Percentiles rank a stretch among this genome's conserved stretches.
Conservation (phyloP, 345 rosid species). For the Erodium maritimum region DNA sequence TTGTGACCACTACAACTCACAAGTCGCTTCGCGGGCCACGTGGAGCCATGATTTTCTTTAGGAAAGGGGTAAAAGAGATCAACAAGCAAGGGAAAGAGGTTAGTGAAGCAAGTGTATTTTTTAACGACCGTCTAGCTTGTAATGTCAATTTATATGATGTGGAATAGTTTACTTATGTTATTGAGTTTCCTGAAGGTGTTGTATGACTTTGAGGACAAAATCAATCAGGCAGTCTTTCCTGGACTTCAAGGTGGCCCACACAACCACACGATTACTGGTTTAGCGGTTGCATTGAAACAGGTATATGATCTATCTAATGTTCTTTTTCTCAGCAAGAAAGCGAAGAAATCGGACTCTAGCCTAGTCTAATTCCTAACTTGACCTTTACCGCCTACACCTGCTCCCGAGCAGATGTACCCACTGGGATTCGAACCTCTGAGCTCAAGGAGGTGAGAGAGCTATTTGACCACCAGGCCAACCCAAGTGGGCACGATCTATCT, state of each 20-base stretch:
- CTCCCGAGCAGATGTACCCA: too few species aligned
- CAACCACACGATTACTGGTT: slow-evolving; percentile 93
- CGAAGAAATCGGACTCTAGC: too few species aligned
- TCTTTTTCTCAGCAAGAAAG: too few species aligned
- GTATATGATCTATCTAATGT: slow-evolving; percentile 12
- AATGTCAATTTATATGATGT: slow-evolving; percentile 1
- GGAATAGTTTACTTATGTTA: slow-evolving; percentile 4
- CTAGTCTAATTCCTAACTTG: too few species aligned
- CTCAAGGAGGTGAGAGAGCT: too few species aligned
- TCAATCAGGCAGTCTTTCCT: slow-evolving; percentile 95
- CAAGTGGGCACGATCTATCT: too few species aligned
- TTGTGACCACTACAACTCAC: slow-evolving; percentile 96
- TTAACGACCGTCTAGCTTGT: not conserved
- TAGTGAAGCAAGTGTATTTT: not conserved
- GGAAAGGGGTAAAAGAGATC: slow-evolving; percentile 83
- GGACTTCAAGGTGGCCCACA: slow-evolving; percentile 99
- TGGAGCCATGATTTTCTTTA: slow-evolving; percentile 98
- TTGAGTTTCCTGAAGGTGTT: slow-evolving; percentile 33
- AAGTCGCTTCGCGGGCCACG: slow-evolving; percentile 99
- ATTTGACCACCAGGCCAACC: too few species aligned
- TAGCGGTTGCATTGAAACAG: slow-evolving; percentile 96
- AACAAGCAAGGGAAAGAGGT: slow-evolving; percentile 97
- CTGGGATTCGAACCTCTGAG: too few species aligned
- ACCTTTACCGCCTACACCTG: too few species aligned
- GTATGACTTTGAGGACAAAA: slow-evolving; percentile 92